These are phyloP conservation scores for Artomyces pyxidatus DNA, from an alignment of 768 basidiomycete species.

Conservation along the genomic window DNA sequence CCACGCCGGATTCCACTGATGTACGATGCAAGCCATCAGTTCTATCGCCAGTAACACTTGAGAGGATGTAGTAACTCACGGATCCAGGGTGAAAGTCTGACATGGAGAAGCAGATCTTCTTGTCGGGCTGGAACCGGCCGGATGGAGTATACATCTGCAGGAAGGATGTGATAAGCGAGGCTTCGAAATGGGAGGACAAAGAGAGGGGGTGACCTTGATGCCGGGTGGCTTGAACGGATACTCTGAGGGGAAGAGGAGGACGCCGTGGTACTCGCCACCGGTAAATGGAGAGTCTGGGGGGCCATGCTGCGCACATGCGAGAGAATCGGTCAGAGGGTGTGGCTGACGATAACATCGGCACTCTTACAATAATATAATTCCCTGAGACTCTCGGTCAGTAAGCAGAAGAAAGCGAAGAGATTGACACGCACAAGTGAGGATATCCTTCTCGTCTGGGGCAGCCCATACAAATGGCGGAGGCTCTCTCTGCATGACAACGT, in stretches of 20 bases:
- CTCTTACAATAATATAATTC: slow-evolving; percentile 87
- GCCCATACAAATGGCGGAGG: slow-evolving; percentile 97
- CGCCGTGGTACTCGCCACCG: slow-evolving; percentile 92
- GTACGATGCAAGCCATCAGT: background rate
- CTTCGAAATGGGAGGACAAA: background rate
- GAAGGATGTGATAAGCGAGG: slow-evolving; percentile 6
- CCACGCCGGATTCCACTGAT: slow-evolving; percentile 93
- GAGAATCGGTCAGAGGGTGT: slow-evolving; percentile 5
- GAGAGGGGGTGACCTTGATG: slow-evolving; percentile 69
- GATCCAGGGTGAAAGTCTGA: slow-evolving; percentile 90
- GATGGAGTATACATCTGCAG: slow-evolving; percentile 84
- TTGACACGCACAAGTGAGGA: slow-evolving; percentile 72
- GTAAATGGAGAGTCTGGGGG: slow-evolving; percentile 88
- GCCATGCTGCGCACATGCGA: slow-evolving; percentile 53
- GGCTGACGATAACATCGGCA: background rate
- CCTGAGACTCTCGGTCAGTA: slow-evolving; percentile 39
- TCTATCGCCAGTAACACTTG: background rate
- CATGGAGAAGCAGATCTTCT: slow-evolving; percentile 98
- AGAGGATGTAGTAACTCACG: slow-evolving; percentile 28
- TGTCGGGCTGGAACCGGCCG: slow-evolving; percentile 84
- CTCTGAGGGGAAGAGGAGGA: slow-evolving; percentile 87
- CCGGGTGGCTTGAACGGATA: slow-evolving; percentile 97
- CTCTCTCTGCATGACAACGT: slow-evolving; percentile 82
- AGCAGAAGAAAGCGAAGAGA: background rate
- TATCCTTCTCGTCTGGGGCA: slow-evolving; percentile 94